A percentile compares a stretch with the other conserved stretches of the same genome.
phyloP scores from a whole-genome alignment of 2,329 filamentous ascomycete species.

The Talaromyces pinophilus region DNA sequence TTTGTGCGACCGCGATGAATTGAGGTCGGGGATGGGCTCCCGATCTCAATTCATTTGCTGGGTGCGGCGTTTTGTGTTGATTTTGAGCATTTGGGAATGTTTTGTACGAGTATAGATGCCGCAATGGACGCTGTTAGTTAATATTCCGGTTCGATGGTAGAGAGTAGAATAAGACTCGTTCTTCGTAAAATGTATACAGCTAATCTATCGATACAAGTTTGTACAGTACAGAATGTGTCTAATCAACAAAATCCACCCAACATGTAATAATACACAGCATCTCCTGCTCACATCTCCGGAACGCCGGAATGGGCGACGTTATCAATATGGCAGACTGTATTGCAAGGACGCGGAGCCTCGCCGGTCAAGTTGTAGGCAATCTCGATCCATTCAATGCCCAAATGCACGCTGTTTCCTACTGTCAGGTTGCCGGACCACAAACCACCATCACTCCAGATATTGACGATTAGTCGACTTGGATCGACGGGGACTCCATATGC shows the following conservation, averaged over 20 bases:
- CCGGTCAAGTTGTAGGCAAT: conserved; percentile 42
- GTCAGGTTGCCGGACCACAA: conserved; percentile 46
- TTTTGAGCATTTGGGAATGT: neutral
- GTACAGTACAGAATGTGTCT: neutral
- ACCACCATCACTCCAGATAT: conserved; percentile 48
- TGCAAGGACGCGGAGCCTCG: conserved; percentile 18
- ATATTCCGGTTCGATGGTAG: neutral
- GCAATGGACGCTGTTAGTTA: neutral
- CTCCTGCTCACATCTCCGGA: conserved; percentile 10
- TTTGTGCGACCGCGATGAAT: neutral
- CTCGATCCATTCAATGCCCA: conserved; percentile 48
- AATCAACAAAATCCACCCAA: neutral
- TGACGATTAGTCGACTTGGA: conserved; percentile 42
- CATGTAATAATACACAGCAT: neutral
- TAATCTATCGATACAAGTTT: conserved; percentile 9
- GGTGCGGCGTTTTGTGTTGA: neutral
- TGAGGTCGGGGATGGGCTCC: neutral
- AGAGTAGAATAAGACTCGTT: neutral
- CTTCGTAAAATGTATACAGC: neutral
- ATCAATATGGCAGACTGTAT: conserved; percentile 27
- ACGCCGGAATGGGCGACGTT: conserved; percentile 25
- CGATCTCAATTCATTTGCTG: neutral
- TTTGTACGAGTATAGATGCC: neutral
- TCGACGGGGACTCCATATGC: conserved; percentile 40
- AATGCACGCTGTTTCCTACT: conserved; percentile 38